Percentiles rank a stretch among this genome's conserved stretches.
These are phyloP conservation scores for Kwoniella heveanensis DNA, from an alignment of 768 basidiomycete genomes.

Conservation along the genomic window DNA sequence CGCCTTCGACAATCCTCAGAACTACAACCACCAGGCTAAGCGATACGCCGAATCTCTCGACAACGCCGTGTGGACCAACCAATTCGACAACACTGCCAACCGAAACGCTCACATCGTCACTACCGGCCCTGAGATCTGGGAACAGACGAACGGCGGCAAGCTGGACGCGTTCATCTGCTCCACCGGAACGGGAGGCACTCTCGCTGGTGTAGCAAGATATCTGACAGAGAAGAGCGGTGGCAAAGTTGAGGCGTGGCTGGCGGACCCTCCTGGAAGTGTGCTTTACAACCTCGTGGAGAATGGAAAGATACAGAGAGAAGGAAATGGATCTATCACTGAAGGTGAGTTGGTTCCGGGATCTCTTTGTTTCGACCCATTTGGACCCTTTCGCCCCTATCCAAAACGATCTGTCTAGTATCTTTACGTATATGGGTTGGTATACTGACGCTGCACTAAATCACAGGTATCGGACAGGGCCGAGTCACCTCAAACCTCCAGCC, in stretches of 20 bases:
- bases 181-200: slow-evolving; percentile 93
- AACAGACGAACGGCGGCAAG: slow-evolving; percentile 70
- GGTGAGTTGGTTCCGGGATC: slow-evolving; percentile 36
- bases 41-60: slow-evolving; percentile 72
- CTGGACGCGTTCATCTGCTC: slow-evolving; percentile 90
- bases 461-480: slow-evolving; percentile 96
- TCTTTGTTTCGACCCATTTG: neutral
- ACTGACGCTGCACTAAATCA: neutral
- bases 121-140: slow-evolving; percentile 97
- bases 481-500: slow-evolving; percentile 87
- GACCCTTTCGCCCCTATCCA: neutral
- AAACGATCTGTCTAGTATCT: too few species aligned
- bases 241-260: slow-evolving; percentile 81
- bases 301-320: slow-evolving; percentile 60
- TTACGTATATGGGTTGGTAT: neutral
- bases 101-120: slow-evolving; percentile 80
- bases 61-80: slow-evolving; percentile 94
- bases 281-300: slow-evolving; percentile 78
- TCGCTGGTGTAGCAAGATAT: slow-evolving; percentile 83
- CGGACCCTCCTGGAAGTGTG: slow-evolving; percentile 95
- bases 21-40: slow-evolving; percentile 96
- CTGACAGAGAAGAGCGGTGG: slow-evolving; percentile 83
- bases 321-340: slow-evolving; percentile 56
- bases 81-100: slow-evolving; percentile 96
- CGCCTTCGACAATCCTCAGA: slow-evolving; percentile 87